phyloP scores from a whole-genome alignment of 1,284 basidiomycete genomes.

The Lentinula novae-zelandiae region DNA sequence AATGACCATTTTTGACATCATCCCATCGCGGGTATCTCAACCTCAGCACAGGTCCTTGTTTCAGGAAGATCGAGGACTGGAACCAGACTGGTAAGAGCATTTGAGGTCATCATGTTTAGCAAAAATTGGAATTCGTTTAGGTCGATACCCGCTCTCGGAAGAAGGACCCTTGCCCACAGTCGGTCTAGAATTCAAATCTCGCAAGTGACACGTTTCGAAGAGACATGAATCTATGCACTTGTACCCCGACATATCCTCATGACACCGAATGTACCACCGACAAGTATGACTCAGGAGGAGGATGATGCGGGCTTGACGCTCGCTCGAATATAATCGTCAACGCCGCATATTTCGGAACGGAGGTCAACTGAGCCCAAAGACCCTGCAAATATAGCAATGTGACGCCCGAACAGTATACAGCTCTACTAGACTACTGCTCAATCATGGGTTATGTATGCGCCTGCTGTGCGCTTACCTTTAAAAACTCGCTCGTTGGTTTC shows the following conservation, averaged over 20 bases:
- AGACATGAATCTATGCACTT: neutral
- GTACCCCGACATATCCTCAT: neutral
- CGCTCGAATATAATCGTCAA: neutral
- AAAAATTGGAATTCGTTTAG: neutral
- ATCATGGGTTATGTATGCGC: neutral
- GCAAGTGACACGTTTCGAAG: neutral
- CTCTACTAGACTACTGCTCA: neutral
- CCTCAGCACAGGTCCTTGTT: neutral
- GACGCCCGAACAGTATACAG: neutral
- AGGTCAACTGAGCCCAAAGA: neutral
- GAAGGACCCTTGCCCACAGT: neutral
- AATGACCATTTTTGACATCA: neutral
- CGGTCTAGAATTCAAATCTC: neutral
- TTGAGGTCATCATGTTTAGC: neutral
- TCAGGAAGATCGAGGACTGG: neutral
- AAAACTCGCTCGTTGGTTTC: neutral
- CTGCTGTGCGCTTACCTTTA: neutral
- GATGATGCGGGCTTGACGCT: neutral
- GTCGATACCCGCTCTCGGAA: neutral
- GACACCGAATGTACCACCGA: neutral
- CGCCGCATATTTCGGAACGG: conserved; percentile 4
- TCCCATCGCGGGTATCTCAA: neutral
- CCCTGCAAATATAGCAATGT: neutral
- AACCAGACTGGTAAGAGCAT: neutral
- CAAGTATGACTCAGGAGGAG: neutral